phyloP scores from a whole-genome alignment of 2,329 filamentous ascomycete genomes.

The Thelonectria rubi region DNA sequence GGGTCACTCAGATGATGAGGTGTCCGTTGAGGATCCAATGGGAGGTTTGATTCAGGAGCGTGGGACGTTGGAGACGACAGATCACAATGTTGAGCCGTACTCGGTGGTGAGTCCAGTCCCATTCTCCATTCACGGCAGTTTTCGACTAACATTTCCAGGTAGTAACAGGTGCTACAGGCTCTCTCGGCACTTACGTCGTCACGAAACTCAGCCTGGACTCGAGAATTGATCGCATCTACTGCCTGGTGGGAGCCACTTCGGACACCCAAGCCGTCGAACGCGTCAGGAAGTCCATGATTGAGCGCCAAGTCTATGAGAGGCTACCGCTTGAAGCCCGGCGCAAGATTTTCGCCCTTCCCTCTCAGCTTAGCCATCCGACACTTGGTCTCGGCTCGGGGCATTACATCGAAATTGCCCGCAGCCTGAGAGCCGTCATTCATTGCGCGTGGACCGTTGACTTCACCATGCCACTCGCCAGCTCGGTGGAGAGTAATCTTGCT shows the following conservation, averaged over 20 bases:
- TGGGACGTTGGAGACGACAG: no score
- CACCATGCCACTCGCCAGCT: conserved; percentile 60
- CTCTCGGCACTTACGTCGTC: conserved; percentile 68
- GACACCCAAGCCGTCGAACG: not conserved
- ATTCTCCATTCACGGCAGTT: no score
- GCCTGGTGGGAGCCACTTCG: conserved; percentile 57
- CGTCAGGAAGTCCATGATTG: conserved; percentile 34
- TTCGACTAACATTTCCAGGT: conserved; percentile 42
- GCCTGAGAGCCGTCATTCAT: conserved; percentile 58
- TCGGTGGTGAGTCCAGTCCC: conserved; percentile 25
- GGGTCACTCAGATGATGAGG: conserved; percentile 44
- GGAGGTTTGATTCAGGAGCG: conserved; percentile 38
- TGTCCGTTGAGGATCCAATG: conserved; percentile 44
- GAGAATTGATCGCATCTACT: conserved; percentile 62
- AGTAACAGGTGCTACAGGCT: conserved; percentile 72
- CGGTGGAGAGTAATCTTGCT: conserved; percentile 57
- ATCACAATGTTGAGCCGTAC: conserved; percentile 24
- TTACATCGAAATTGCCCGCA: conserved; percentile 37
- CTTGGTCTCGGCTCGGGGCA: conserved; percentile 43
- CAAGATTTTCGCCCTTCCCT: conserved; percentile 34
- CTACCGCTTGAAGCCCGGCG: conserved; percentile 36
- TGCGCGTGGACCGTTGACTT: conserved; percentile 66
- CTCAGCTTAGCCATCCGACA: conserved; percentile 26
- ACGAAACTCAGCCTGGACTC: conserved; percentile 66
- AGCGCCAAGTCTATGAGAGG: conserved; percentile 48